Conservation (phyloP, 495 filamentous ascomycete genomes). For the Neurospora terricola region DNA sequence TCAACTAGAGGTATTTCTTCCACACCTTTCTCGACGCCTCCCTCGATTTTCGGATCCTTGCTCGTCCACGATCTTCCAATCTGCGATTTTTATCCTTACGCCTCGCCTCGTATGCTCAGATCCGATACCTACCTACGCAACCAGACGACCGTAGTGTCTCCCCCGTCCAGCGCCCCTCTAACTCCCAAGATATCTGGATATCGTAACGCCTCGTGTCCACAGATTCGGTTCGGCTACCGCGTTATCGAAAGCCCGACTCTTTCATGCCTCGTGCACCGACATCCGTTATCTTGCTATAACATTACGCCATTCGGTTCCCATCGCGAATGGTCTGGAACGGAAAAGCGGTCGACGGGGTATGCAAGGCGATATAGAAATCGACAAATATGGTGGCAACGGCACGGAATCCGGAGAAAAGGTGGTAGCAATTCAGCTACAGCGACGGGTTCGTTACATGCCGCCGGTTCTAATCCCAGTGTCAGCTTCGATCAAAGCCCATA, state of each 20-base stretch:
- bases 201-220: background rate
- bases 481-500: background rate
- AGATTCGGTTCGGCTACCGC: background rate
- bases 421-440: background rate
- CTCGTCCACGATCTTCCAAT: background rate
- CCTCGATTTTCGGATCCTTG: background rate
- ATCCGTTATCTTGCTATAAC: background rate
- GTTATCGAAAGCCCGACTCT: background rate
- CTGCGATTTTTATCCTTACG: background rate
- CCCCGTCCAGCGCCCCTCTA: background rate
- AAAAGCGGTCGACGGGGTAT: background rate
- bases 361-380: background rate
- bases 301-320: background rate
- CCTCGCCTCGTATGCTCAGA: background rate
- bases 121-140: background rate
- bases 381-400: background rate
- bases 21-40: background rate
- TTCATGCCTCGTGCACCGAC: background rate
- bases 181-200: background rate
- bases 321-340: background rate
- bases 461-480: background rate
- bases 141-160: background rate
- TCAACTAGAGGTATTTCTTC: background rate
- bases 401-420: background rate
- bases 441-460: background rate